Base-by-base conservation (phyloP, 2,329 filamentous ascomycete species). In the Orbilia brochopaga region DNA sequence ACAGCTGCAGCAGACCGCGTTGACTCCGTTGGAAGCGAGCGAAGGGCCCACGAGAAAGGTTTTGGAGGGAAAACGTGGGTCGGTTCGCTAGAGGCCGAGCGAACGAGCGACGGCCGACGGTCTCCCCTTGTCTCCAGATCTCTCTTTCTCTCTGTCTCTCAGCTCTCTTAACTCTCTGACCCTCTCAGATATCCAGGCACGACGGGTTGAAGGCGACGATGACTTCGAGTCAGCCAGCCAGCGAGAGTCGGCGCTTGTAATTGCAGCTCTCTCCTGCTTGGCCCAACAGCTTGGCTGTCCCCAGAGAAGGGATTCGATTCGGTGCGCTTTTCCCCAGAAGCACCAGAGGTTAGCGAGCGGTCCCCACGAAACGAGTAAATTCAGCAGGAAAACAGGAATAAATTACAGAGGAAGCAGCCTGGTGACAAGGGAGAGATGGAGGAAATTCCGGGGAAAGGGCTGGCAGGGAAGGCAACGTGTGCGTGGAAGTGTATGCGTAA, bases 11-110 rank as follows among this genome's bases (percentile, higher is more conserved):
- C 44, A 52, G 21, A 58, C 56, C 60, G 67, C 62, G 67, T 72
- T 72, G 67, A 72, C 60, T 42, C 37, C 65, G 67, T 72, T 72
- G 67, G 54, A 72, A 72, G 59, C 60, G 67, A 72, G 27, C 27
- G 27, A 32, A 32, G 27, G 27, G 27, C 27, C 4, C 27, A 32
- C 27, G 27, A 32, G 27, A 32, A 32, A n/a, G 4, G 27, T 32
- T 4, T 32, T 32, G 4, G 6, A 21, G 44, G 30, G n/a, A 24
- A 62, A 62, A 62, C 46, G 46, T 40, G n/a, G 24, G 54, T 64
- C 63, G 59, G 62, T 48, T 72, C 67, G 67, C 60, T 61, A 72
- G 59, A 53, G 50, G 17, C 46, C 37, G 53, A 40, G 35, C 32
- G 54, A 53, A 58, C 53, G 32, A 42, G 52, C 58, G 57, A 42